Evolutionary conservation across 345 rosid genomes (phyloP).

Genomic region (Euclidium syriacum): DNA sequence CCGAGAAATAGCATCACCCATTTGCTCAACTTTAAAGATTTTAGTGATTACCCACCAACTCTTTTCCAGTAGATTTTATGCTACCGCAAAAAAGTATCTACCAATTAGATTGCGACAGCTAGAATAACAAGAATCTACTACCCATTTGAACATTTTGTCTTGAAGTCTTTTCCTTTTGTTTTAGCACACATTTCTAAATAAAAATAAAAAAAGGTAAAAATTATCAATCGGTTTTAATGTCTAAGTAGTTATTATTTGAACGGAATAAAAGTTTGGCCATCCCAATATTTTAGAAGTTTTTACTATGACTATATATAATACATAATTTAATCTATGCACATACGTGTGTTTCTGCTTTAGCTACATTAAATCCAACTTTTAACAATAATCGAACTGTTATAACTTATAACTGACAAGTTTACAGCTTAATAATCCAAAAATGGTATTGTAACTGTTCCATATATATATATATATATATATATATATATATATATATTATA

Average conservation of each 20-base stretch:
- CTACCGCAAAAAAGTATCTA: not conserved
- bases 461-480: no score
- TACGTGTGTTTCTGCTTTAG: no score
- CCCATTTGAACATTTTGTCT: not conserved
- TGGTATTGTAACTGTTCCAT: no score
- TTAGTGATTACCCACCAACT: not conserved
- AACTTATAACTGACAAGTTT: no score
- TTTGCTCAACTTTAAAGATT: not conserved
- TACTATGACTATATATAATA: no score
- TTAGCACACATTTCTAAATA: not conserved
- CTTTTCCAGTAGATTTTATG: not conserved
- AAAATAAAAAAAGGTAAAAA: not conserved
- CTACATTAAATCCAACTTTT: no score
- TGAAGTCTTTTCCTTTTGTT: not conserved
- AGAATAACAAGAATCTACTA: no score
- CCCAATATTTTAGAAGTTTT: not conserved
- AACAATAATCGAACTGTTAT: no score
- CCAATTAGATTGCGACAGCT: not conserved
- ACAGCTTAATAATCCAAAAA: no score
- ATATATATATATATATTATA: no score
- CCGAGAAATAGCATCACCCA: not conserved
- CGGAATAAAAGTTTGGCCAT: constrained; percentile 3
- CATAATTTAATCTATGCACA: no score
- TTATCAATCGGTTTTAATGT: not conserved
- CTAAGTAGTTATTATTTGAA: constrained; percentile 1